phyloP scores from a whole-genome alignment of 2,329 filamentous ascomycete genomes.

The Nemania bipapillata region DNA sequence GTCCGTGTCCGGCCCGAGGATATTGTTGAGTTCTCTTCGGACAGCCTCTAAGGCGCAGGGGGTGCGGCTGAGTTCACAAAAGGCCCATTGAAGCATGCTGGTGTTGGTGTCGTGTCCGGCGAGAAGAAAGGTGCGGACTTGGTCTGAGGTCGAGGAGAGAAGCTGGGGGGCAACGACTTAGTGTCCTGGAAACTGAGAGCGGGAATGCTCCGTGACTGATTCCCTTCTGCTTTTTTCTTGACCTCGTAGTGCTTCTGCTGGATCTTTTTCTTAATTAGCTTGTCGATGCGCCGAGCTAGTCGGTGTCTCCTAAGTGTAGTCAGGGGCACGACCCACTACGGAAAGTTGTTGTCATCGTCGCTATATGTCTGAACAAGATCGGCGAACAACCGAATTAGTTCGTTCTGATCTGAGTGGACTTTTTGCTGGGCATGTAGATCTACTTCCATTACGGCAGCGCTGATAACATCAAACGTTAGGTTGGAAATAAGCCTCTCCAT shows the following conservation, averaged over 20 bases:
- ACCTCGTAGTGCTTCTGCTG: constrained; percentile 12
- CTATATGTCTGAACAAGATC: constrained; percentile 28
- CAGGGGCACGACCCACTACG: constrained; percentile 28
- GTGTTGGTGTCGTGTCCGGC: constrained; percentile 41
- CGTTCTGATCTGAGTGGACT: constrained; percentile 10
- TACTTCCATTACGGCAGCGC: constrained; percentile 32
- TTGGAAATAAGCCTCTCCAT: constrained; percentile 48
- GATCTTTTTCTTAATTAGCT: constrained; percentile 18
- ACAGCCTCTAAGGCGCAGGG: constrained; percentile 34
- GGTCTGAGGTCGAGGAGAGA: constrained; percentile 36
- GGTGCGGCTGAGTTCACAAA: constrained; percentile 39
- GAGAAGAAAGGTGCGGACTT: constrained; percentile 39
- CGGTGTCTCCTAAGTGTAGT: constrained; percentile 21
- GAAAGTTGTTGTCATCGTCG: constrained; percentile 29
- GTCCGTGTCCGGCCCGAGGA: constrained; percentile 13
- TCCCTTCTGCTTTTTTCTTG: constrained; percentile 20
- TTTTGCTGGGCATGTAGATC: constrained; percentile 28
- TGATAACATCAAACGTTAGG: constrained; percentile 39
- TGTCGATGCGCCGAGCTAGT: constrained; percentile 12
- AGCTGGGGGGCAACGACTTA: constrained; percentile 21
- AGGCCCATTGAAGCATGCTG: constrained; percentile 31
- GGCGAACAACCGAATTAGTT: constrained; percentile 20
- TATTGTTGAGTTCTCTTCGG: constrained; percentile 31
- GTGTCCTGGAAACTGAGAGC: constrained; percentile 35
- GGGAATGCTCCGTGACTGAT: constrained; percentile 29